Evolutionary conservation across 345 rosid genomes (phyloP), one percentile per base, ranked within the genome.

Genomic region (Kandelia obovata): DNA sequence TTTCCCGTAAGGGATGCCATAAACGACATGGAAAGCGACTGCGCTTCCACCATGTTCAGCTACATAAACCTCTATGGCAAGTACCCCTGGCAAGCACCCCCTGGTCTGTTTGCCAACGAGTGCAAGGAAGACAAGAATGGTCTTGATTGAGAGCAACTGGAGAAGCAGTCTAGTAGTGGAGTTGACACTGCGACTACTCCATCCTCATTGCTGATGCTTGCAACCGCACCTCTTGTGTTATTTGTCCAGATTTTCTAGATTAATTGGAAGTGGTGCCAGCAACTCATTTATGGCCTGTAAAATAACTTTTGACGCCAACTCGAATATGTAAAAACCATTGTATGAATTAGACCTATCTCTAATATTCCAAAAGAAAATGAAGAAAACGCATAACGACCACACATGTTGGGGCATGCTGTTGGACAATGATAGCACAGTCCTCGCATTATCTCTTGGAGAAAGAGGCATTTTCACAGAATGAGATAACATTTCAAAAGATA

Each of bases 41-140:
- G 94, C 71, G 87, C 97, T 9, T 3, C 81, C 1, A 87, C 91
- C 57, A 89, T 92, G 98, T 89, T 92, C 73, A 89, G 94, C 64
- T 89, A 88, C 89, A 92, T 92, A 43, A 89, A 92, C 73, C 76
- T 87, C 58, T 82, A 81, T 7, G 94, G 98, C 1, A 91, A 80
- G 67, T 89, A 87, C 72, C 96, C 96, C 21, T 21, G 21, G 21
- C 21, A 21, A 21, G 21, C 21, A 21, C 21, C 21, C 11, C 94
- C 91, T 1, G 96, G 96, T 30, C 80, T 89, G 47, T 92, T 92
- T 35, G 82, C 98, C 66, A 84, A 81, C 10, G 75, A 81, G 68
- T 88, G 94, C 75, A 79, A 67, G 27, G 89, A 80, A 71, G 89
- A 77, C 26, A 79, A 83, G 68, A 37, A 83, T 0, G 97, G 97